These are phyloP conservation scores for Penicillium sp. DNA, from an alignment of 2,329 filamentous ascomycete species.

Conservation along the genomic window DNA sequence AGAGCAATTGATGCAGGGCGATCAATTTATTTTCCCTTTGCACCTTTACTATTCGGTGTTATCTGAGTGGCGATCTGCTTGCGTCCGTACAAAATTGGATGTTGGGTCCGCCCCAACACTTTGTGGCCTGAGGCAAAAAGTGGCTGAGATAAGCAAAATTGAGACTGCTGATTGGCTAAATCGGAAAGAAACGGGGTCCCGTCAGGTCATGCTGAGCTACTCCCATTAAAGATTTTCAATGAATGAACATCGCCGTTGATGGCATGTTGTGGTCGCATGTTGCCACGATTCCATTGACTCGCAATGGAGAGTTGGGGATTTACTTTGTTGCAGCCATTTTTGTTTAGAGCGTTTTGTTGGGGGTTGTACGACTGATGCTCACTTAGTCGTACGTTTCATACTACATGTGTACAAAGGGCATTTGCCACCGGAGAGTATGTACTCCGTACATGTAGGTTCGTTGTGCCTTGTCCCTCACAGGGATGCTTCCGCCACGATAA, in stretches of 20 bases:
- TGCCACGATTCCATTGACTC: constrained; percentile 1
- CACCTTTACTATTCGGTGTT: constrained; percentile 10
- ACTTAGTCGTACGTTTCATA: neutral
- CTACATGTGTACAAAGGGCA: neutral
- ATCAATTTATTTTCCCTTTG: constrained; percentile 13
- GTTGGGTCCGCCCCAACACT: constrained; percentile 43
- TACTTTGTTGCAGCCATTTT: neutral
- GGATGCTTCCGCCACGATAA: neutral
- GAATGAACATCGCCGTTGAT: neutral
- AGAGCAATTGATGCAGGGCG: constrained; percentile 3
- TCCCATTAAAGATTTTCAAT: neutral
- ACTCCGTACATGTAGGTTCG: no score
- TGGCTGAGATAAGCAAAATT: neutral
- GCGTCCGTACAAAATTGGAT: constrained; percentile 19
- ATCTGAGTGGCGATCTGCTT: constrained; percentile 23
- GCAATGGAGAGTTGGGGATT: neutral
- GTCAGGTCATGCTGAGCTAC: neutral
- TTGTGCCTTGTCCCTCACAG: neutral
- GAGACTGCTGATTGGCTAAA: neutral
- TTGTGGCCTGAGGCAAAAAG: constrained; percentile 27
- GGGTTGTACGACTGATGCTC: neutral
- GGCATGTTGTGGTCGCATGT: neutral
- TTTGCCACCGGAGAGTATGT: neutral
- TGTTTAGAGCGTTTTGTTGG: neutral
- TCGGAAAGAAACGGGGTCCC: constrained; percentile 4